These are phyloP conservation scores for Mimosa bimucronata DNA, from an alignment of 306 rosid species.

Conservation along the genomic window DNA sequence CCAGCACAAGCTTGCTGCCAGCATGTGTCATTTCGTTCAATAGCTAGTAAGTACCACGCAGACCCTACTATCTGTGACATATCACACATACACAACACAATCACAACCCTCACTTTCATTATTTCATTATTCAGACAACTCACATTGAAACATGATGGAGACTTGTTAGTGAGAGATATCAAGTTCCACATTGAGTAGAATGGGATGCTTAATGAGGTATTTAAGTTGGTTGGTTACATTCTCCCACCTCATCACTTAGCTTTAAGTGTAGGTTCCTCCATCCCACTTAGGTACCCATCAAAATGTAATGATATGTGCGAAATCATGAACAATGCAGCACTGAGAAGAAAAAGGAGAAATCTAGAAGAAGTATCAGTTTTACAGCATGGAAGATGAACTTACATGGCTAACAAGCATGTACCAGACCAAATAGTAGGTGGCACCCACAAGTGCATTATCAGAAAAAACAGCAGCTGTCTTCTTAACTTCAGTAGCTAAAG, in stretches of 20 bases:
- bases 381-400: conserved; percentile 37
- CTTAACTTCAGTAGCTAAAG: conserved; percentile 82
- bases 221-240: too few relatives aligned
- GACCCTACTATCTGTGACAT: conserved; percentile 72
- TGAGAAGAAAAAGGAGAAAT: conserved; percentile 13
- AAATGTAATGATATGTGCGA: background rate
- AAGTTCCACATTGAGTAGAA: too few relatives aligned
- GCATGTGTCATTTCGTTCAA: conserved; percentile 79
- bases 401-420: conserved; percentile 92
- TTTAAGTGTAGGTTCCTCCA: too few relatives aligned
- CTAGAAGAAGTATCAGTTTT: conserved; percentile 25
- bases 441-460: conserved; percentile 83
- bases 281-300: too few relatives aligned
- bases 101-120: background rate
- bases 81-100: background rate
- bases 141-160: background rate
- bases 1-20: conserved; percentile 64
- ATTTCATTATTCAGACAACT: background rate
- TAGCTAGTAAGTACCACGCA: conserved; percentile 80
- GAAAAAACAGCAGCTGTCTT: conserved; percentile 88
- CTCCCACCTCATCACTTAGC: too few relatives aligned
- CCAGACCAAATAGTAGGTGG: conserved; percentile 83
- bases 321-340: background rate
- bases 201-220: too few relatives aligned
- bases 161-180: too few relatives aligned